Evolutionary conservation across 192 early-diverging fungal genomes (phyloP).

Genomic region (Funneliformis geosporum): DNA sequence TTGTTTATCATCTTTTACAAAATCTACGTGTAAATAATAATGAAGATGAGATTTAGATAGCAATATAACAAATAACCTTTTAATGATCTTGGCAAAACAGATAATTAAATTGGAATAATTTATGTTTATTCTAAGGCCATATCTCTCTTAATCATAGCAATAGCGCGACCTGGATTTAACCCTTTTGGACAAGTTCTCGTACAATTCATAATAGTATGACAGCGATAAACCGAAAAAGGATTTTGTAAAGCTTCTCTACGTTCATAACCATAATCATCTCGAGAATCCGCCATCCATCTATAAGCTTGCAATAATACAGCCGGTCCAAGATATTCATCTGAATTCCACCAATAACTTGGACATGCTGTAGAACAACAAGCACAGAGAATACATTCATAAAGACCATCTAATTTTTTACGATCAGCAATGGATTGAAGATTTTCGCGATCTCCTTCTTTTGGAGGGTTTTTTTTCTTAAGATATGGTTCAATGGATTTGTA

Average conservation of each 20-base stretch:
- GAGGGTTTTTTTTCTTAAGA: constrained; percentile 83
- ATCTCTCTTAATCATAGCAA: constrained; percentile 93
- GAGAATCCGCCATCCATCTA: constrained; percentile 97
- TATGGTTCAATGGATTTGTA: constrained; percentile 97
- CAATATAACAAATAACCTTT: too few relatives aligned
- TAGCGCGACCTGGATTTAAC: constrained; percentile 94
- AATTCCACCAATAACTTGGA: constrained; percentile 98
- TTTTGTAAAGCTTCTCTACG: constrained; percentile 89
- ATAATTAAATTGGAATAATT: background rate
- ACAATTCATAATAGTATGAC: constrained; percentile 99
- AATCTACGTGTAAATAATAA: too few relatives aligned
- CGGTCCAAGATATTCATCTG: constrained; percentile 91
- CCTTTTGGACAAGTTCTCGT: constrained; percentile 97
- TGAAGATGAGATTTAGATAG: too few relatives aligned
- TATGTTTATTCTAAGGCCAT: constrained; percentile 67
- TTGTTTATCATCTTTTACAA: too few relatives aligned
- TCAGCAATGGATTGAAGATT: constrained; percentile 93
- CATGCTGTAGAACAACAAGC: constrained; percentile 97
- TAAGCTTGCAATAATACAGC: constrained; percentile 97
- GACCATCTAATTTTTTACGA: constrained; percentile 92
- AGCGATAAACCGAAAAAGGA: constrained; percentile 95
- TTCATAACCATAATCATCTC: constrained; percentile 88
- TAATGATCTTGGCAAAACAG: too few relatives aligned
- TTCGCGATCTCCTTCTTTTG: constrained; percentile 69
- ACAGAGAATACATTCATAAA: constrained; percentile 98